Evolutionary conservation across 257 asterid species (phyloP), one percentile per base, ranked within the genome.

Genomic region (Ilex asprella): DNA sequence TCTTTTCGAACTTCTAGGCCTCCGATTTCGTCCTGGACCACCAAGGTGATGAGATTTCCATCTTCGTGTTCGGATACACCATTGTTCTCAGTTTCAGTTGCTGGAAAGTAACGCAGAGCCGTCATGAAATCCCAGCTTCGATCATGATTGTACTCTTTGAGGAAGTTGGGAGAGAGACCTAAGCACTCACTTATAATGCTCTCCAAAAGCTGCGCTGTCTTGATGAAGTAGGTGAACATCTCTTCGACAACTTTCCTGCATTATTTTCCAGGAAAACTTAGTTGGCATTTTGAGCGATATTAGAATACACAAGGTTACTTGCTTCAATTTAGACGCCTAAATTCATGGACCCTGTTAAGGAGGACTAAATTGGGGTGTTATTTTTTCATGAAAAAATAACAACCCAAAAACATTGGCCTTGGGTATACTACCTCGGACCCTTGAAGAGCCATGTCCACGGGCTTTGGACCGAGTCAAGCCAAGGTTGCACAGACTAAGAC

Each of bases 21-120:
- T 60, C 93, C 85, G 14, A 71, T 82, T 63, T 80, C 81, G 59
- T 85, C 93, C 49, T 82, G 89, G 21, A 82, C 54, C 7, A 85
- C 66, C 55, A 85, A 76, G 8, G 85, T 72, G n/a, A 85, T 4
- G 44, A 58, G 29, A 51, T 81, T 83, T 16, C 73, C 81, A 73
- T 85, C 93, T 61, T 75, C 78, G 55, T 82, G 88, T 57, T 59
- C 56, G 2, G 74, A 67, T 49, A 80, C 32, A 59, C 88, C 85
- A 5, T 56, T 75, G 43, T 70, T 73, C 11, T 70, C 86, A 2
- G 57, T n/a, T 52, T 75, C 85, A 6, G 72, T 75, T 12, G 84
- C 77, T 13, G 79, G 84, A 64, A 67, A 76, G 47, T 81, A 86
- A 61, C 73, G 70, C 16, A 83, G 6, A 5, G 85, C 79, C 67